These are phyloP conservation scores for Mycosphaerella sp. DNA, from an alignment of 2,329 filamentous ascomycete genomes.

Conservation along the genomic window DNA sequence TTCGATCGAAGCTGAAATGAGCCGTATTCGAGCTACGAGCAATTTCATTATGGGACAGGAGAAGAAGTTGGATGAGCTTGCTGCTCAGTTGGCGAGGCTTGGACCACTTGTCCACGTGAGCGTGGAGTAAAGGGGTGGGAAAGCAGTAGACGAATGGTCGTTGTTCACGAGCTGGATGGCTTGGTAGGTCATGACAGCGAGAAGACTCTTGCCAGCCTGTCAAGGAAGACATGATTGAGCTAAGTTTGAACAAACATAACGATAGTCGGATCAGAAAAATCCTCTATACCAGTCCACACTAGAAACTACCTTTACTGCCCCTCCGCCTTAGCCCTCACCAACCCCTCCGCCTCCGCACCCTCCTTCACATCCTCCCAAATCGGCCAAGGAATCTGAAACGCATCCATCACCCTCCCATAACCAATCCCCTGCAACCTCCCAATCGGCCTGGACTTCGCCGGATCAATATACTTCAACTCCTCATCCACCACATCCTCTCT, in stretches of 20 bases:
- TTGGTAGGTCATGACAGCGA: too few relatives aligned
- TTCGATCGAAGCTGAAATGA: neutral
- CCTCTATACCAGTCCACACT: too few relatives aligned
- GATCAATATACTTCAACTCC: constrained; percentile 64
- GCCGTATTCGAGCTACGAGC: neutral
- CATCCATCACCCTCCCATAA: constrained; percentile 64
- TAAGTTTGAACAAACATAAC: too few relatives aligned
- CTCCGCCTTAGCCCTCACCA: constrained; percentile 43
- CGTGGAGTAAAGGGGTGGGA: too few relatives aligned
- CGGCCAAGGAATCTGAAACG: constrained; percentile 61
- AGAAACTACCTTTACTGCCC: too few relatives aligned
- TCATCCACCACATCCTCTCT: constrained; percentile 77
- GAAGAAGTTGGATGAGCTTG: neutral
- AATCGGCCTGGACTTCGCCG: constrained; percentile 62
- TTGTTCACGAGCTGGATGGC: too few relatives aligned
- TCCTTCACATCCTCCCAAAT: constrained; percentile 38
- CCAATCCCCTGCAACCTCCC: constrained; percentile 75
- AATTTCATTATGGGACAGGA: neutral
- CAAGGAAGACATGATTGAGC: too few relatives aligned
- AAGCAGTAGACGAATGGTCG: too few relatives aligned
- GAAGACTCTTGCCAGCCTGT: too few relatives aligned
- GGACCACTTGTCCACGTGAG: too few relatives aligned
- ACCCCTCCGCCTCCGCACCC: constrained; percentile 47
- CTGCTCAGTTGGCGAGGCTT: too few relatives aligned
- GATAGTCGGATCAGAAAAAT: too few relatives aligned